phyloP scores from a whole-genome alignment of 2,329 filamentous ascomycete species.

The Penicillium sp. region DNA sequence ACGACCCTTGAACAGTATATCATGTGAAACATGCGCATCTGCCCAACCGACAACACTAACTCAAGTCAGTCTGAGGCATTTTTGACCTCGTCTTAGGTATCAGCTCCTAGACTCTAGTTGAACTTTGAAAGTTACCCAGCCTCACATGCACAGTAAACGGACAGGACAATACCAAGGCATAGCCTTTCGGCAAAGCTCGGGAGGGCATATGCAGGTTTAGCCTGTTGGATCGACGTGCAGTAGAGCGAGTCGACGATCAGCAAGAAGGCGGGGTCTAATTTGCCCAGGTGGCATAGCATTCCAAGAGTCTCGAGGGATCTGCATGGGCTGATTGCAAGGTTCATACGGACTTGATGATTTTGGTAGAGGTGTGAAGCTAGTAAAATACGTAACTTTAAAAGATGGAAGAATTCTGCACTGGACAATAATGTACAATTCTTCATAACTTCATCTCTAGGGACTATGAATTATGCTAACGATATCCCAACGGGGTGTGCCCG shows the following conservation, averaged over 20 bases:
- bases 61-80: not conserved
- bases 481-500: slow-evolving; percentile 1
- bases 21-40: not conserved
- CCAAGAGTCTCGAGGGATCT: not conserved
- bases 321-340: not conserved
- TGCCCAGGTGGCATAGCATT: not conserved
- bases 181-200: slow-evolving; percentile 1
- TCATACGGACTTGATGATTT: not conserved
- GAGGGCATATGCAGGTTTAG: slow-evolving; percentile 2
- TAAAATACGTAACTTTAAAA: not conserved
- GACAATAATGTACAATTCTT: slow-evolving; percentile 21
- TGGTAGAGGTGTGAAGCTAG: not conserved
- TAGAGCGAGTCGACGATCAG: slow-evolving; percentile 1
- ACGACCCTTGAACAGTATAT: not conserved
- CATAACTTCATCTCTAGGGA: slow-evolving; percentile 23
- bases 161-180: not conserved
- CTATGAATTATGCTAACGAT: slow-evolving; percentile 24
- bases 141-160: not conserved
- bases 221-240: slow-evolving; percentile 4
- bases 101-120: not conserved
- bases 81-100: not conserved
- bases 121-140: not conserved
- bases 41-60: not conserved
- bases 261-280: not conserved
- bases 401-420: not conserved